Evolutionary conservation across 169 alveolate genomes (phyloP).

Genomic region (Pseudocohnilembus persalinus): DNA sequence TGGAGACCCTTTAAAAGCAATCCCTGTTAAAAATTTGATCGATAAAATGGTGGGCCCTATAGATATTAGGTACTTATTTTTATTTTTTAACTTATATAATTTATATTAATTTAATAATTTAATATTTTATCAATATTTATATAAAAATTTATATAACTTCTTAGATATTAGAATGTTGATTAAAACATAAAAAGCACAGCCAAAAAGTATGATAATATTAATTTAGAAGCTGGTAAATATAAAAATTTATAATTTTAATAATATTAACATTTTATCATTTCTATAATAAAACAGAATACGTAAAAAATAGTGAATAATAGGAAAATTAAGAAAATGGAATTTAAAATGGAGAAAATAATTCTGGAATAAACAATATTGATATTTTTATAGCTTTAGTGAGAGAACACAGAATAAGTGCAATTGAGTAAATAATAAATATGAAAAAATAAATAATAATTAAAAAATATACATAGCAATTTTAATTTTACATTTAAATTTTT

Average conservation of each 20-base stretch:
- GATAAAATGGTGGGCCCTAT: background rate
- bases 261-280: no score
- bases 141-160: background rate
- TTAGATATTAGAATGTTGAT: background rate
- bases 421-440: background rate
- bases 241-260: no score
- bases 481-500: constrained; percentile 24
- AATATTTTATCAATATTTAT: no score
- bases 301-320: no score
- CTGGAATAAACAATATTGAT: constrained; percentile 4
- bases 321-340: no score
- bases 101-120: no score
- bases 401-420: constrained; percentile 1
- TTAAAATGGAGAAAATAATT: background rate
- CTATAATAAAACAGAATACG: no score
- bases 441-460: constrained; percentile 21
- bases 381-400: background rate
- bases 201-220: background rate
- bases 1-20: background rate
- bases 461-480: constrained; percentile 16
- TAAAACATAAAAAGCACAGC: background rate
- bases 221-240: no score
- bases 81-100: no score
- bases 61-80: background rate
- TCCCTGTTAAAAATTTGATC: background rate